Base-by-base conservation (phyloP, 192 early-diverging fungal genomes). In the Coemansia sp. region DNA sequence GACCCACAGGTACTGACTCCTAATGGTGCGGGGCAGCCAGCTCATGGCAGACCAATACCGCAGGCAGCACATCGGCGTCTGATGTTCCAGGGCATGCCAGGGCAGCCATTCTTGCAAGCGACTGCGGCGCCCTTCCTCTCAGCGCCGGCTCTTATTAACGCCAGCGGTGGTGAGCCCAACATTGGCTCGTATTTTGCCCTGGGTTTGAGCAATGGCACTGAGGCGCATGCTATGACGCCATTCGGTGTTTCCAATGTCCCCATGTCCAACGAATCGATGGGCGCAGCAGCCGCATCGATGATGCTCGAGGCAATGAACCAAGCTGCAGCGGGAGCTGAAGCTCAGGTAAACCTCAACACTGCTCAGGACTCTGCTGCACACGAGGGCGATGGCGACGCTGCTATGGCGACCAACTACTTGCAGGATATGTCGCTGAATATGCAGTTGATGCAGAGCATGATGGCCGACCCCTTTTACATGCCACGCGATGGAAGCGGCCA, bases 391-490 rank as follows among this genome's bases (percentile, higher is more conserved):
- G 17, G 17, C 38, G 37, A 55, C 12, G 55, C 60, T 34, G 4
- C 32, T 7, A 29, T 41, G 38, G 60, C 60, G 3, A 21, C 60
- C 36, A 36, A 41, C 5, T 41, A 39, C n/a, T 14, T 62, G 36
- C 60, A 39, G 12, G 60, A 62, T 37, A 39, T 73, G 19, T 64
- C 64, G 45, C 71, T 76, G 31, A 67, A 70, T 8, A 75, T 83
- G 69, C 75, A 83, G 64, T 11, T 83, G 36, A 73, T 83, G 80
- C 69, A 75, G 5, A 66, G 68, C 50, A 70, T 83, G 64, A 68
- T 83, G 7, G 70, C 48, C 32, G 68, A 36, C 21, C 15, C 78
- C 23, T 63, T 75, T 25, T 83, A 67, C 55, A 36, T 62, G 64
- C 65, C 62, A 8, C 41, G 8, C 37, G 31, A 46, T 29, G 27